phyloP scores from a whole-genome alignment of 805 yeast species.

The Nakazawaea wickerhamii region DNA sequence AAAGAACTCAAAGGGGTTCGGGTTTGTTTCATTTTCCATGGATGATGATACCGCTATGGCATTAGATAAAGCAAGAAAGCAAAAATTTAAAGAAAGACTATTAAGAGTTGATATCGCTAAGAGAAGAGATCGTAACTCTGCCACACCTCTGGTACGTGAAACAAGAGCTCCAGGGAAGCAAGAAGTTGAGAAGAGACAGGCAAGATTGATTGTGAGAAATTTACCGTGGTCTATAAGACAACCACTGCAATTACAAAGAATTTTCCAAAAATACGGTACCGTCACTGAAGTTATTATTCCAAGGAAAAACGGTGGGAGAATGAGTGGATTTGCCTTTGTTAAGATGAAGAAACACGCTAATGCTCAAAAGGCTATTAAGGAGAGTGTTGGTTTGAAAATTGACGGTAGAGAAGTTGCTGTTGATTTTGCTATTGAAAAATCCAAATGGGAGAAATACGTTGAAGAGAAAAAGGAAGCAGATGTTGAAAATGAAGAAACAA shows the following conservation, averaged over 20 bases:
- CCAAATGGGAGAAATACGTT: constrained; percentile 66
- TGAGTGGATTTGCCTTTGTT: constrained; percentile 94
- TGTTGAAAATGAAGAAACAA: constrained; percentile 28
- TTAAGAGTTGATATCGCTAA: constrained; percentile 84
- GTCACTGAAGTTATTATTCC: constrained; percentile 90
- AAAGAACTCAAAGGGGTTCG: constrained; percentile 85
- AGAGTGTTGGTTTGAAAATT: constrained; percentile 66
- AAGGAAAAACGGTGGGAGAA: constrained; percentile 76
- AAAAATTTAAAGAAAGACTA: constrained; percentile 58
- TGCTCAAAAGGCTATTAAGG: constrained; percentile 80
- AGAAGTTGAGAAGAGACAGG: constrained; percentile 68
- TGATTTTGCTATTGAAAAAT: constrained; percentile 86
- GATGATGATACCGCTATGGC: constrained; percentile 84
- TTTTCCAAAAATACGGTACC: constrained; percentile 75
- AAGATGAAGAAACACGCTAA: constrained; percentile 75
- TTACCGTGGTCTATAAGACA: constrained; percentile 94
- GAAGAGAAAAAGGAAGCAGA: constrained; percentile 37
- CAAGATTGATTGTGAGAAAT: constrained; percentile 84
- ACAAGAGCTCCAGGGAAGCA: constrained; percentile 14
- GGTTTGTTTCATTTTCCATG: constrained; percentile 83
- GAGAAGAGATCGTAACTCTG: constrained; percentile 71
- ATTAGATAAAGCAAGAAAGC: constrained; percentile 56
- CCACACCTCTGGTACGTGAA: constrained; percentile 20
- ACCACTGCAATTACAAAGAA: constrained; percentile 61
- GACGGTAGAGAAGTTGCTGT: constrained; percentile 92